Conservation (phyloP, 75 land plant species). For the Selaginella moellendorffii region DNA sequence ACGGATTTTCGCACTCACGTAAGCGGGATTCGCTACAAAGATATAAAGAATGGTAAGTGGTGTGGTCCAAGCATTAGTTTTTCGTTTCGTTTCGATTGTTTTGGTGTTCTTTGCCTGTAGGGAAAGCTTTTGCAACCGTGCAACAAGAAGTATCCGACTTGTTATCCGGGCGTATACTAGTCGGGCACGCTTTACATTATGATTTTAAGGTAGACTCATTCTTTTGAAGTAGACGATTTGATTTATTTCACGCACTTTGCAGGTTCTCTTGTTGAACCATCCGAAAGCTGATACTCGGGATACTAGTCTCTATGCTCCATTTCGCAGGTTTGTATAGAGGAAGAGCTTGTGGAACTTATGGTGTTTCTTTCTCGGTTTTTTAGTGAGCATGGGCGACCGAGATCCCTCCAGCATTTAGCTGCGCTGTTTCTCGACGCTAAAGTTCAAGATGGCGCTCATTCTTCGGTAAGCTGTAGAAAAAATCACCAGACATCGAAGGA, state of each 20-base stretch:
- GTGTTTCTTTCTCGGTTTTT: background rate
- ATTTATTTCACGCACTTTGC: background rate
- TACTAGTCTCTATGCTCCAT: constrained; percentile 53
- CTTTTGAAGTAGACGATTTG: background rate
- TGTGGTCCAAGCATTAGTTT: background rate
- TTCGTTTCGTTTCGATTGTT: background rate
- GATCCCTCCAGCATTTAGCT: constrained; percentile 61
- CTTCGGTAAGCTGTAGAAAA: constrained; percentile 46
- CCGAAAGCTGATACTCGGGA: constrained; percentile 68
- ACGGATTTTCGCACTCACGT: constrained; percentile 76
- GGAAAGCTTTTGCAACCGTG: constrained; percentile 48
- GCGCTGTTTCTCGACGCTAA: constrained; percentile 46
- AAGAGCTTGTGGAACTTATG: background rate
- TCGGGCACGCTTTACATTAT: constrained; percentile 83
- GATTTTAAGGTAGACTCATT: constrained; percentile 58
- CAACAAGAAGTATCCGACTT: constrained; percentile 81
- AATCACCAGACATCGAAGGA: background rate
- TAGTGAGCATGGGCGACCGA: constrained; percentile 36
- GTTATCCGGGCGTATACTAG: constrained; percentile 62
- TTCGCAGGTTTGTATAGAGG: constrained; percentile 36
- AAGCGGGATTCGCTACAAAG: constrained; percentile 65
- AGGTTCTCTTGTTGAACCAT: constrained; percentile 77
- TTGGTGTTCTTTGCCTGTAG: constrained; percentile 23
- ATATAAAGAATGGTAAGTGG: constrained; percentile 56
- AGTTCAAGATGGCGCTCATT: constrained; percentile 77